phyloP scores from a whole-genome alignment of 2,329 filamentous ascomycete genomes.

The Berkeleyomyces basicola region DNA sequence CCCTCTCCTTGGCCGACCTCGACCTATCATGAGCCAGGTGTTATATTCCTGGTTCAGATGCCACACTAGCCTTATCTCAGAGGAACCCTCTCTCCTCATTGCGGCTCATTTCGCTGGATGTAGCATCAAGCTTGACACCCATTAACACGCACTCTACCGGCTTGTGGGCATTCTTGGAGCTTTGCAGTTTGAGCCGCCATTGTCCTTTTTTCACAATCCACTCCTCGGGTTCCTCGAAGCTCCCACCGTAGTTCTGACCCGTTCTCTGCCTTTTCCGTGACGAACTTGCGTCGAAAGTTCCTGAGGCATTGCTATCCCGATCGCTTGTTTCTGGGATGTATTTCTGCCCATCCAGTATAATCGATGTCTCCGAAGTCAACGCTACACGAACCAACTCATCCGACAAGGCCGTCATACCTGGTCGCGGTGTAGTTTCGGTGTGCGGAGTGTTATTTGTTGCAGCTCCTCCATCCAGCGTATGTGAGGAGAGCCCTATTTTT shows the following conservation, averaged over 20 bases:
- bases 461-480: neutral
- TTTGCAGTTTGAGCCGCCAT: slow-evolving; percentile 54
- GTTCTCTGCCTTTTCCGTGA: slow-evolving; percentile 12
- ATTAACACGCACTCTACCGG: slow-evolving; percentile 53
- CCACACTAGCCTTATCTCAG: slow-evolving; percentile 3
- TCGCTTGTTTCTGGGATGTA: slow-evolving; percentile 21
- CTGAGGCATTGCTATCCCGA: slow-evolving; percentile 16
- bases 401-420: slow-evolving; percentile 34
- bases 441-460: neutral
- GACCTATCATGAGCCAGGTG: neutral
- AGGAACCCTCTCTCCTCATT: slow-evolving; percentile 53
- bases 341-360: slow-evolving; percentile 41
- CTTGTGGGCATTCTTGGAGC: slow-evolving; percentile 27
- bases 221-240: slow-evolving; percentile 19
- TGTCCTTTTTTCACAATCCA: slow-evolving; percentile 55
- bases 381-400: slow-evolving; percentile 50
- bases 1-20: neutral
- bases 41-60: slow-evolving; percentile 4
- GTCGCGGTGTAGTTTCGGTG: slow-evolving; percentile 23
- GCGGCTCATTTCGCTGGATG: slow-evolving; percentile 46
- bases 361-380: slow-evolving; percentile 41
- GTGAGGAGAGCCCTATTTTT: slow-evolving; percentile 51
- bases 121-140: slow-evolving; percentile 60
- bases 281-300: slow-evolving; percentile 16
- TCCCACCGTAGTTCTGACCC: neutral